Conservation (phyloP, 1,284 basidiomycete genomes). For the Leccinum pachyderme region DNA sequence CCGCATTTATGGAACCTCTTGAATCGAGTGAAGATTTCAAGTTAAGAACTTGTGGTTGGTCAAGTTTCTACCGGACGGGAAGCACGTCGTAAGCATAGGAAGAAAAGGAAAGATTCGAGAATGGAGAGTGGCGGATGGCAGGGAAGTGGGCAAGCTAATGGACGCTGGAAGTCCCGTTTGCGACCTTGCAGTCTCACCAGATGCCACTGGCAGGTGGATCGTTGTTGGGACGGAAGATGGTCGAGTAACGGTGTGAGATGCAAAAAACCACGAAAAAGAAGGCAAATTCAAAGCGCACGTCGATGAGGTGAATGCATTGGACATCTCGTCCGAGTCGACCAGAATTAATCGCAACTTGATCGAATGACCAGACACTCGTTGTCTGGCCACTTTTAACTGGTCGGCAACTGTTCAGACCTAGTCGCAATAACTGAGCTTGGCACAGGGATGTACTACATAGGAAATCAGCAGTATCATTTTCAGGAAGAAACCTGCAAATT, state of each 20-base stretch:
- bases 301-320: neutral
- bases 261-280: neutral
- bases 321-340: neutral
- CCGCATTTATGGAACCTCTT: neutral
- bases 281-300: neutral
- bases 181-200: neutral
- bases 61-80: neutral
- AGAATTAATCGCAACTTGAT: neutral
- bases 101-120: neutral
- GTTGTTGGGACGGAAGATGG: neutral
- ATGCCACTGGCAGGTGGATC: neutral
- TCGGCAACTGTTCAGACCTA: neutral
- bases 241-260: neutral
- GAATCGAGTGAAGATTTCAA: neutral
- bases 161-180: neutral
- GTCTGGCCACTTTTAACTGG: neutral
- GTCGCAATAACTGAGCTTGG: too few relatives aligned
- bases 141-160: neutral
- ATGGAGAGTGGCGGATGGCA: neutral
- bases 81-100: neutral
- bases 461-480: too few relatives aligned
- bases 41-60: neutral
- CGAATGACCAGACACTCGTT: neutral
- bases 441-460: too few relatives aligned
- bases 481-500: too few relatives aligned